Base-by-base conservation (phyloP, 192 early-diverging fungal genomes). In the Entomortierella beljakovae region DNA sequence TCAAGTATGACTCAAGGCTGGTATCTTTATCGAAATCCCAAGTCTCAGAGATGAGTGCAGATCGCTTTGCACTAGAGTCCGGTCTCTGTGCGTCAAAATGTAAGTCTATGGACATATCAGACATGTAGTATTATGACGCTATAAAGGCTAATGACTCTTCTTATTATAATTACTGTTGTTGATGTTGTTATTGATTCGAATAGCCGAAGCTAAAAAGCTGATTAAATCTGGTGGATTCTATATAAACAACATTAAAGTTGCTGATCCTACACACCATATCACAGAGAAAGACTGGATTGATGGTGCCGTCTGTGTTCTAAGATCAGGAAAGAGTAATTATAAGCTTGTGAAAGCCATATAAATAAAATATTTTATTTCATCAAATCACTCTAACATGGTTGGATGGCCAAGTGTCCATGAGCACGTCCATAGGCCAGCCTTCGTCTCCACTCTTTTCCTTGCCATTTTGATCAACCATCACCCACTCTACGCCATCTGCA, bases 151-250 rank as follows among this genome's bases (percentile, higher is more conserved):
- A 9, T 18, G 10, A 43, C 42, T 43, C 42, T 13, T 23, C 50
- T 23, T 7, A 23, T 20, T 61, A 23, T 54, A 22, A 26, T 52
- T 34, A 43, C 15, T 48, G 15, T 2, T 31, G 35, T n/a, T 31
- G 6, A 43, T 43, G 2, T 53, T 16, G 58, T 64, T 51, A 40
- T 32, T 32, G 31, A 8, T 40, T 34, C 49, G 40, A 55, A 54
- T 71, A 92, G 91, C 91, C 16, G 94, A 92, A 38, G 93, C 94
- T 0, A 81, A 90, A 38, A 94, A 96, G 50, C 80, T 95, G 32
- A 85, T 91, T 56, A 87, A 88, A 32, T 73, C 88, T 4, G 94
- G 96, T 22, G 97, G 97, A 0, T 72, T 98, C 29, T 98, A 98
- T 66, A 63, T 94, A 23, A 91, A 91, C 84, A 90, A 92, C 60